These are phyloP conservation scores for Clavispora asparagi DNA, from an alignment of 805 yeast species.

Conservation along the genomic window DNA sequence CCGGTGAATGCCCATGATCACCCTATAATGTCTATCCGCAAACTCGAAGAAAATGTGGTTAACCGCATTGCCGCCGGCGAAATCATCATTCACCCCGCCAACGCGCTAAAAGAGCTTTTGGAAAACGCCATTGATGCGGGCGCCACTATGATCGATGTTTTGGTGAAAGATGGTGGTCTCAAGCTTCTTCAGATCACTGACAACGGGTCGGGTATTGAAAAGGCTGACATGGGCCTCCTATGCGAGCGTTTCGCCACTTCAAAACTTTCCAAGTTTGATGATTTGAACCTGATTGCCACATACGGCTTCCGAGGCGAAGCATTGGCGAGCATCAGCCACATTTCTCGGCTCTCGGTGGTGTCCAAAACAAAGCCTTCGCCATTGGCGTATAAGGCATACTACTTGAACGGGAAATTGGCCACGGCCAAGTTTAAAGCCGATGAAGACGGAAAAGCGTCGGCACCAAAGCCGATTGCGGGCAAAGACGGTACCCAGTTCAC, in stretches of 20 bases:
- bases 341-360: constrained; percentile 72
- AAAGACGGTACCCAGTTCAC: constrained; percentile 77
- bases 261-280: constrained; percentile 69
- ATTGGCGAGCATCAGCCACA: constrained; percentile 87
- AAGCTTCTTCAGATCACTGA: constrained; percentile 83
- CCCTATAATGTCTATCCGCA: constrained; percentile 4
- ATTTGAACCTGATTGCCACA: constrained; percentile 63
- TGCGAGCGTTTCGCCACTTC: constrained; percentile 94
- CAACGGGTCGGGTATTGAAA: constrained; percentile 77
- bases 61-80: constrained; percentile 97
- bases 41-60: constrained; percentile 67
- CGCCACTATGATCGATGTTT: constrained; percentile 65
- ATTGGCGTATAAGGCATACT: constrained; percentile 71
- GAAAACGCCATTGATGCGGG: constrained; percentile 92
- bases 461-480: constrained; percentile 79
- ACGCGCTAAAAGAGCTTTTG: constrained; percentile 87
- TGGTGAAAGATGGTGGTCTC: constrained; percentile 89
- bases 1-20: neutral
- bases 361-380: constrained; percentile 60
- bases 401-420: constrained; percentile 58
- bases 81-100: constrained; percentile 87
- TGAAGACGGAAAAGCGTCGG: constrained; percentile 23
- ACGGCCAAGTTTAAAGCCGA: constrained; percentile 34
- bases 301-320: constrained; percentile 98
- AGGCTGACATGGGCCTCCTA: constrained; percentile 69